Percentiles rank a stretch among this genome's conserved stretches.
phyloP scores from a whole-genome alignment of 1,284 basidiomycete species.

The Taiwanofungus camphoratus region DNA sequence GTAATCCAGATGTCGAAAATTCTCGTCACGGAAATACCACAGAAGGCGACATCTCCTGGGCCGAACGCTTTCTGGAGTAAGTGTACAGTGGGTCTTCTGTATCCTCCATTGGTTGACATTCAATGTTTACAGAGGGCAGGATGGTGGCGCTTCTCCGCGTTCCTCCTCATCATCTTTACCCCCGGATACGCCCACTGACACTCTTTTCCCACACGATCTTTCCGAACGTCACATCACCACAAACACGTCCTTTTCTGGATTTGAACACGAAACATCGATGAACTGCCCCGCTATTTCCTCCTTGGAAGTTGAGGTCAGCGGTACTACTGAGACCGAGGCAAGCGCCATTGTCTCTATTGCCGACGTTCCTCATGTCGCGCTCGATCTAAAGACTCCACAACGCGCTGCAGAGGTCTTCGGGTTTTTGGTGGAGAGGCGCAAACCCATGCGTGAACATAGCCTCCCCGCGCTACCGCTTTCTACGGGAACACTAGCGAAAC shows the following conservation, averaged over 20 bases:
- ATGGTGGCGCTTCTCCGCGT: constrained; percentile 19
- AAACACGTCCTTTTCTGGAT: constrained; percentile 36
- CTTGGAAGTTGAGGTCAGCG: constrained; percentile 65
- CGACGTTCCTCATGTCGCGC: constrained; percentile 6
- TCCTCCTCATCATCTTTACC: constrained; percentile 22
- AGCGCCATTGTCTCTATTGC: constrained; percentile 4
- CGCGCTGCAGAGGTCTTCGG: constrained; percentile 65
- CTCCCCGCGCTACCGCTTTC: constrained; percentile 5
- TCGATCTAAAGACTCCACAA: constrained; percentile 42
- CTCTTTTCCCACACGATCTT: constrained; percentile 23
- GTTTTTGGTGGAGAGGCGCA: constrained; percentile 45
- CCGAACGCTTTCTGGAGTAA: constrained; percentile 65
- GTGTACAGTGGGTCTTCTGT: constrained; percentile 16
- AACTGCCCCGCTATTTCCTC: constrained; percentile 55
- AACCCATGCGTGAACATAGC: constrained; percentile 21
- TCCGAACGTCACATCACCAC: constrained; percentile 22
- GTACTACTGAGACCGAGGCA: constrained; percentile 30
- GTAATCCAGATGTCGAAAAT: constrained; percentile 40
- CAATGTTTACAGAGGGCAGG: constrained; percentile 18
- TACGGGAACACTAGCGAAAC: constrained; percentile 11
- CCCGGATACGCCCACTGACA: constrained; percentile 27
- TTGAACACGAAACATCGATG: constrained; percentile 39
- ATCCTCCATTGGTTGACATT: background rate
- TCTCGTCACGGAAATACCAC: constrained; percentile 30
- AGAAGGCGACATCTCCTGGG: constrained; percentile 77